Evolutionary conservation across 1,284 basidiomycete species (phyloP).

Genomic region (Ceratobasidium sp.): DNA sequence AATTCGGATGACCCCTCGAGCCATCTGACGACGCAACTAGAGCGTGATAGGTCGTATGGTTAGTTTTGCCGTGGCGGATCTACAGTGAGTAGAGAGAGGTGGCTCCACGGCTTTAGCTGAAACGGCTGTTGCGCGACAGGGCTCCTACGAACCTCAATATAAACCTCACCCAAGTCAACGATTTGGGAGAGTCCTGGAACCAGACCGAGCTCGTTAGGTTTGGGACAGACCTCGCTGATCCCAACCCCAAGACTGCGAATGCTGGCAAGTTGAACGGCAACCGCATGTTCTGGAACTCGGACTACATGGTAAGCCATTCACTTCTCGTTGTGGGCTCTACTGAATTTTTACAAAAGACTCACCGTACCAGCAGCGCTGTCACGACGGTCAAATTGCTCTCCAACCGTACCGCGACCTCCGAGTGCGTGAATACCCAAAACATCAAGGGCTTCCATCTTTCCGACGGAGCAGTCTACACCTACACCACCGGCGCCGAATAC

Average conservation of each 20-base stretch:
- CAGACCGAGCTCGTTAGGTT: slow-evolving; percentile 52
- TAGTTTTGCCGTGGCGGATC: slow-evolving; percentile 43
- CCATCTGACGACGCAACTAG: neutral
- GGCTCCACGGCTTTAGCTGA: neutral
- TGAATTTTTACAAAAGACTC: slow-evolving; percentile 57
- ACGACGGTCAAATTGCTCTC: slow-evolving; percentile 74
- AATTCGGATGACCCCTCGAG: neutral
- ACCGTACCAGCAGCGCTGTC: slow-evolving; percentile 68
- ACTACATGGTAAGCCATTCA: slow-evolving; percentile 67
- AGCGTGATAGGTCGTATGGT: slow-evolving; percentile 47
- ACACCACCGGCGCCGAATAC: slow-evolving; percentile 72
- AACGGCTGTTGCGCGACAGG: slow-evolving; percentile 1
- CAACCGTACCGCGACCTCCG: slow-evolving; percentile 68
- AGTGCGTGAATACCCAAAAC: slow-evolving; percentile 72
- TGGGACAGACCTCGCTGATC: slow-evolving; percentile 47
- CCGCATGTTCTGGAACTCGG: slow-evolving; percentile 71
- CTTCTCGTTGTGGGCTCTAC: neutral
- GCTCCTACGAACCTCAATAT: slow-evolving; percentile 45
- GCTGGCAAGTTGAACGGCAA: slow-evolving; percentile 68
- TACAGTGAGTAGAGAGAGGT: slow-evolving; percentile 42
- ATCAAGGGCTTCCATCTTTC: slow-evolving; percentile 73
- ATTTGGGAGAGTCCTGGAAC: slow-evolving; percentile 44
- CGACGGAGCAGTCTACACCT: slow-evolving; percentile 72
- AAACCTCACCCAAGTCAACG: slow-evolving; percentile 41
- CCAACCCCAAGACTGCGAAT: slow-evolving; percentile 62